Evolutionary conservation across 2,329 filamentous ascomycete species (phyloP), one percentile per base, ranked within the genome.

Genomic region (Trichoderma sp.): DNA sequence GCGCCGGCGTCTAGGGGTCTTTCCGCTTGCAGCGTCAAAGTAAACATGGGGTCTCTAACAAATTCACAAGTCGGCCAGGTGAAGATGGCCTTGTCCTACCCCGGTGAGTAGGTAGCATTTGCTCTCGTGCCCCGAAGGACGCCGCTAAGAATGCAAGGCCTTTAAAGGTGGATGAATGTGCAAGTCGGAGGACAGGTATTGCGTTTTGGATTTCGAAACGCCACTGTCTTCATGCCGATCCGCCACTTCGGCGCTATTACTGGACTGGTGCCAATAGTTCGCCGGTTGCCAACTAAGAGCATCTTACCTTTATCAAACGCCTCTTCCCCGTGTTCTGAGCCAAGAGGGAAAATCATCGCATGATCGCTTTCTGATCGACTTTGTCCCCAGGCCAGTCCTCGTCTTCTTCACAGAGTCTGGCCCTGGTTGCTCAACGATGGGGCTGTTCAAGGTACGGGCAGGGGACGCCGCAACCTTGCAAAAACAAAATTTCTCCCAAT

Each of bases 301-400:
- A 30, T 58, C 32, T 67, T 39, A 32, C 39, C 39, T 26, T 69
- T 69, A 61, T 62, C 66, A 62, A 26, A 50, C 26, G 66, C 32
- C 39, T 69, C 66, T n/a, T 62, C 39, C 66, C 66, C 66, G 39
- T 69, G 26, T 43, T 8, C 57, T 61, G 66, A 62, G 57, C 66
- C 57, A 50, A 69, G 23, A 28, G 23, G 66, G 66, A 28, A 69
- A 69, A 69, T 69, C 66, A 58, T 62, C 66, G 66, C 66, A 69
- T 69, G 66, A 61, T 69, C 66, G 59, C 39, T 36, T 59, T 69
- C 55, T 28, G 55, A 43, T 61, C 55, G 43, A 59, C 66, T 4
- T 50, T 50, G 36, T 61, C n/a, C n/a, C 57, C 30, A 61, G 43
- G 57, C 39, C 57, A 53, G 39, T 62, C 61, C 57, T 69, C 66